Evolutionary conservation across 208 protist genomes (phyloP), one percentile per base, ranked within the genome.

Genomic region (Jaenimonas drosophilae): DNA sequence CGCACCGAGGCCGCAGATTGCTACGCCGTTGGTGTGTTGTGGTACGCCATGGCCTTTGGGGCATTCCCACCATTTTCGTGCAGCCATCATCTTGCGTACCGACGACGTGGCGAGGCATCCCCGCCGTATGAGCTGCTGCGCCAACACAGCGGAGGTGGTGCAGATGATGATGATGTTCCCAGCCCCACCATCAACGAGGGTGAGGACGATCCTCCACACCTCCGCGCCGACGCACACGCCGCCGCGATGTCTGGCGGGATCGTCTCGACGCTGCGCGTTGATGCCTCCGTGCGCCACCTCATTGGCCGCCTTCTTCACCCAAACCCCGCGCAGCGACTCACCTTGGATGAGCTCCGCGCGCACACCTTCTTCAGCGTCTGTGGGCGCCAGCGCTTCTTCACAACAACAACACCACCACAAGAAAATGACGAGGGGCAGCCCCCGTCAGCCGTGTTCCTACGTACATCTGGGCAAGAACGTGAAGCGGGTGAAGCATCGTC

Each of bases 11-110:
- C 58, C 1, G n/a, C 67, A 7, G 80, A 89, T 41, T 50, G 58
- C 40, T 89, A 70, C 58, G 59, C 64, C 9, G 39, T 85, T 19
- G 80, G 80, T 9, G 72, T 77, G 14, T 34, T 89, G 33, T 52
- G 81, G 27, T 85, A 74, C 38, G 58, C 61, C 34, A 59, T 84
- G 63, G 43, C 80, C 5, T 41, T 70, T 6, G 72, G 73, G 1
- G 66, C 53, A 0, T 39, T 58, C 11, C 69, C 63, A 11, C 69
- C 69, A 12, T 40, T 59, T 19, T 3, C 6, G 25, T 6, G 9
- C 14, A 9, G 14, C 41, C 2, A 4, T 6, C 21, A 30, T n/a
- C 7, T 14, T 62, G 23, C 58, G 64, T 20, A 42, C 44, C n/a
- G n/a, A n/a, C n/a, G 6, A 41, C 54, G 44, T 38, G 36, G 16